Percentiles rank a stretch among this genome's conserved stretches.
Evolutionary conservation across 192 early-diverging fungal species (phyloP).

Genomic region (Coemansia asiatica): DNA sequence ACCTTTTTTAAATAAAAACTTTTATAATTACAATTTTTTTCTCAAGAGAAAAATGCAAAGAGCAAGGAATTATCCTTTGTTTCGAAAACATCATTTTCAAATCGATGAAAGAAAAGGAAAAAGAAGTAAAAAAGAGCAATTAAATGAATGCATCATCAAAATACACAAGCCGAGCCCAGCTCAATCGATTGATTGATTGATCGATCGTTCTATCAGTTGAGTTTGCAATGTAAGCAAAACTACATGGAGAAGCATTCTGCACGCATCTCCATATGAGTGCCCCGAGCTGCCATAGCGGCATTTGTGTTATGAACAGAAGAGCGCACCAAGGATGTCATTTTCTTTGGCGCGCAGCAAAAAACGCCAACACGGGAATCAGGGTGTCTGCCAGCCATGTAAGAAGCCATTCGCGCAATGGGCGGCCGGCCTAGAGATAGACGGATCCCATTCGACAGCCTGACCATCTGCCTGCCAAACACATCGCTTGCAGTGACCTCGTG

Average conservation of each 20-base stretch:
- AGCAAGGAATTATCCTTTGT: too few species aligned
- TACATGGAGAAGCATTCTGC: conserved; percentile 51
- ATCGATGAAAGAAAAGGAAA: too few species aligned
- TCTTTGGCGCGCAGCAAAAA: conserved; percentile 47
- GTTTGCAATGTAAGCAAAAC: neutral
- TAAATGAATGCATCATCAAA: too few species aligned
- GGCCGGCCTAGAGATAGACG: conserved; percentile 46
- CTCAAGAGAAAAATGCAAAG: too few species aligned
- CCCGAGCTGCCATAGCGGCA: conserved; percentile 46
- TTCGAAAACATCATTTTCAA: too few species aligned
- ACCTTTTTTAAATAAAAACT: too few species aligned
- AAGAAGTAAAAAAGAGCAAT: too few species aligned
- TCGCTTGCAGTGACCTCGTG: conserved; percentile 40
- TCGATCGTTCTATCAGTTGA: too few species aligned
- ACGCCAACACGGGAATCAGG: conserved; percentile 42
- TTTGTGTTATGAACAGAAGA: conserved; percentile 47
- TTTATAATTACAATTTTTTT: too few species aligned
- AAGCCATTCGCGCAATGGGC: conserved; percentile 42
- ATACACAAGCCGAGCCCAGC: too few species aligned
- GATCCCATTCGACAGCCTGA: conserved; percentile 46
- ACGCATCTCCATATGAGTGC: conserved; percentile 51
- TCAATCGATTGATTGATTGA: too few species aligned
- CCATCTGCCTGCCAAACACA: conserved; percentile 50
- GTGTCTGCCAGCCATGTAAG: conserved; percentile 48
- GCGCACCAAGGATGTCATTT: conserved; percentile 41